A percentile compares a stretch with the other conserved stretches of the same genome.
Evolutionary conservation across 345 rosid genomes (phyloP).

Genomic region (Rhizophora mangle): DNA sequence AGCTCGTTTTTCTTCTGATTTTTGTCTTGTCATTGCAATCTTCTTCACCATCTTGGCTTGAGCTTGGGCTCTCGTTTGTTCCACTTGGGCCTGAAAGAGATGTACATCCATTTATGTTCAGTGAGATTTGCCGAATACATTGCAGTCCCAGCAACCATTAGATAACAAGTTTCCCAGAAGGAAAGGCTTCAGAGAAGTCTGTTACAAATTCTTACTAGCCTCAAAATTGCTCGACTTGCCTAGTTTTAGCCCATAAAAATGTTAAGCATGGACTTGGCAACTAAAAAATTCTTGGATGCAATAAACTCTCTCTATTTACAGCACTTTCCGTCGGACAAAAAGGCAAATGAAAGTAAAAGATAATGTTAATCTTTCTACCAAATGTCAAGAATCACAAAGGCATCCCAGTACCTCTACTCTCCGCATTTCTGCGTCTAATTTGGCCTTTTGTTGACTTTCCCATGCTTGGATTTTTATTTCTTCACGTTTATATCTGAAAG

Average conservation of each 20-base stretch:
- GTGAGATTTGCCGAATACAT: not conserved
- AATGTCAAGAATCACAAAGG: not conserved
- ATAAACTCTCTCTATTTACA: not conserved
- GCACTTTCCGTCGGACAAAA: not conserved
- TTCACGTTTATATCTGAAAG: slow-evolving; percentile 56
- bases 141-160: not conserved
- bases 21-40: slow-evolving; percentile 55
- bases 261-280: too few species aligned
- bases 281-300: not conserved
- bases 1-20: slow-evolving; percentile 54
- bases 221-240: not conserved
- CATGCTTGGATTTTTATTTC: slow-evolving; percentile 76
- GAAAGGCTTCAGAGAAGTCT: not conserved
- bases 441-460: slow-evolving; percentile 72
- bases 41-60: slow-evolving; percentile 61
- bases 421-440: slow-evolving; percentile 64
- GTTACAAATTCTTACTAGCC: not conserved
- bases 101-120: too few species aligned
- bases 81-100: slow-evolving; percentile 54
- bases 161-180: not conserved
- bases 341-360: not conserved
- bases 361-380: not conserved
- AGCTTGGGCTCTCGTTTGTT: slow-evolving; percentile 54
- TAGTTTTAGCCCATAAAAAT: not conserved
- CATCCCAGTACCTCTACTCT: slow-evolving; percentile 53